Percentiles rank a stretch among this genome's conserved stretches.
Evolutionary conservation across 768 basidiomycete genomes (phyloP).

Genomic region (Pholiota microspora): DNA sequence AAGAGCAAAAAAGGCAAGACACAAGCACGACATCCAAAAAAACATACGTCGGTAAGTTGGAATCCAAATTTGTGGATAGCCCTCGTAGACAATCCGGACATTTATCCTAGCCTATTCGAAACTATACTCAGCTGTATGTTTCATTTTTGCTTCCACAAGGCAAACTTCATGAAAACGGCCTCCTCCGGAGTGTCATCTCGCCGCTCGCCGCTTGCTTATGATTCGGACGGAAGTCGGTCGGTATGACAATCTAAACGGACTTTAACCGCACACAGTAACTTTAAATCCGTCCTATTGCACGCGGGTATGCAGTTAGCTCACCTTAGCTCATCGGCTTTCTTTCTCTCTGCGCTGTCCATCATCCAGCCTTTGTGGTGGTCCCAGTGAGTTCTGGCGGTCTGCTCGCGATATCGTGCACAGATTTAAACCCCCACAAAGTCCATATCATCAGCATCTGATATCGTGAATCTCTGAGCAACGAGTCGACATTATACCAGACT

Average conservation of each 20-base stretch:
- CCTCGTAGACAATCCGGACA: too few species aligned
- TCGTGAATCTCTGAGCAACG: background rate
- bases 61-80: too few species aligned
- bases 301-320: background rate
- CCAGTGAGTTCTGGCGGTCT: background rate
- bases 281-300: conserved; percentile 5
- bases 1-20: too few species aligned
- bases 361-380: background rate
- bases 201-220: conserved; percentile 1
- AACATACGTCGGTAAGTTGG: too few species aligned
- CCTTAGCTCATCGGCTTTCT: background rate
- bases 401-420: background rate
- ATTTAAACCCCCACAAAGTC: background rate
- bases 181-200: too few species aligned
- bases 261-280: background rate
- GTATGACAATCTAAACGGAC: conserved; percentile 26
- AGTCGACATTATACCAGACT: background rate
- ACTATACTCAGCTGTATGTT: too few species aligned
- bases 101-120: too few species aligned
- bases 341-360: background rate
- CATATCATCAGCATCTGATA: background rate
- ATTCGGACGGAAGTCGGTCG: conserved; percentile 19
- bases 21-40: too few species aligned
- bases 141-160: too few species aligned
- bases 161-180: too few species aligned